Evolutionary conservation across 257 asterid species (phyloP).

Genomic region (Rubia yunnanensis): DNA sequence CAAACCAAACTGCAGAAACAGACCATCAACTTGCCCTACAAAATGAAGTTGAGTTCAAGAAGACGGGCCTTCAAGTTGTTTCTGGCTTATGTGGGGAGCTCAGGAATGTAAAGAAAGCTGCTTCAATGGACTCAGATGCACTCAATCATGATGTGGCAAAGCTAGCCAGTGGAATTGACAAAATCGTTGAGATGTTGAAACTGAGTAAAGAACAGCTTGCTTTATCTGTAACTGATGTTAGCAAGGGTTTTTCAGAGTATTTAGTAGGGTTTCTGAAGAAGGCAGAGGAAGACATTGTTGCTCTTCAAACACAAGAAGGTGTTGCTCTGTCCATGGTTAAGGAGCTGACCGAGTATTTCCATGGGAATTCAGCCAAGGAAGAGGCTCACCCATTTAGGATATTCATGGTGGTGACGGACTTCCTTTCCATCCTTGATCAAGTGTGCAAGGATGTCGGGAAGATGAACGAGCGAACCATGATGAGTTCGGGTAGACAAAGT

Average conservation of each 20-base stretch:
- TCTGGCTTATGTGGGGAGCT: constrained; percentile 65
- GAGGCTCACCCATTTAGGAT: constrained; percentile 60
- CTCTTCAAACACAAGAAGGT: constrained; percentile 50
- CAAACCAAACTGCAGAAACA: constrained; percentile 17
- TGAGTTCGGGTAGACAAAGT: constrained; percentile 37
- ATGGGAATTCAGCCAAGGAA: constrained; percentile 63
- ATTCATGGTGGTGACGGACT: constrained; percentile 66
- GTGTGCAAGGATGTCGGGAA: constrained; percentile 65
- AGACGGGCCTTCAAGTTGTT: constrained; percentile 60
- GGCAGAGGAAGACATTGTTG: constrained; percentile 40
- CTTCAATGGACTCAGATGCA: constrained; percentile 55
- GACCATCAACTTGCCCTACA: constrained; percentile 25
- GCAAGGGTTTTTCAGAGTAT: constrained; percentile 26
- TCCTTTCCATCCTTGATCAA: constrained; percentile 53
- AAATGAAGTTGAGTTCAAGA: constrained; percentile 53
- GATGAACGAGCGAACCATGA: constrained; percentile 48
- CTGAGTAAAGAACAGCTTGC: constrained; percentile 28
- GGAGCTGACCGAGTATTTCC: constrained; percentile 64
- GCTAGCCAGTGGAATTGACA: constrained; percentile 41
- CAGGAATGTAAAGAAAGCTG: constrained; percentile 69
- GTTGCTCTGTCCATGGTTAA: constrained; percentile 64
- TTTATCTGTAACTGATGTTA: constrained; percentile 21
- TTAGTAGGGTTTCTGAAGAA: constrained; percentile 49
- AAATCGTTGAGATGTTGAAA: constrained; percentile 37
- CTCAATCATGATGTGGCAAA: constrained; percentile 41